Percentiles rank a stretch among this genome's conserved stretches.
Evolutionary conservation across 768 basidiomycete species (phyloP).

Genomic region (Auricularia sp.): DNA sequence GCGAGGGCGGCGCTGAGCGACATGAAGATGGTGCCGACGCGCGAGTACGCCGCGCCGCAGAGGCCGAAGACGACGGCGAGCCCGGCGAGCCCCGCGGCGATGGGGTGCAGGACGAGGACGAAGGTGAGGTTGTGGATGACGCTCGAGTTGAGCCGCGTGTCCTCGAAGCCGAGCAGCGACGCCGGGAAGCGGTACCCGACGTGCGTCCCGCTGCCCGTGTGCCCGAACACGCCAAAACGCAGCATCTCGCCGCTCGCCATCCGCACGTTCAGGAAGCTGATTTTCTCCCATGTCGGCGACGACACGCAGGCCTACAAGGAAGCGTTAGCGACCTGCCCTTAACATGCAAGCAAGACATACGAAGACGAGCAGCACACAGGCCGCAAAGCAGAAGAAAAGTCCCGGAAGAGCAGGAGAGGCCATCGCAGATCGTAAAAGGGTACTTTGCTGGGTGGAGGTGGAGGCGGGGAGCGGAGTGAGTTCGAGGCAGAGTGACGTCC

Average conservation of each 20-base stretch:
- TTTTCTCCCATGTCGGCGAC: constrained; percentile 58
- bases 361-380: constrained; percentile 57
- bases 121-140: constrained; percentile 62
- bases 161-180: constrained; percentile 22
- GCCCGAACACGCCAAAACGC: constrained; percentile 71
- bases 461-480: too few species aligned
- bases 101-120: constrained; percentile 68
- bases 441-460: too few species aligned
- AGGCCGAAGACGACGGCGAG: constrained; percentile 59
- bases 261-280: constrained; percentile 56
- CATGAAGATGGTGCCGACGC: constrained; percentile 71
- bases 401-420: constrained; percentile 53
- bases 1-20: constrained; percentile 56
- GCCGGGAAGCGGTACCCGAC: constrained; percentile 51
- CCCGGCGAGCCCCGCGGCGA: constrained; percentile 59
- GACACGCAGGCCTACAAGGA: constrained; percentile 38
- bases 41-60: constrained; percentile 52
- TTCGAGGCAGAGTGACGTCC: too few species aligned
- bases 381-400: constrained; percentile 60
- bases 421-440: constrained; percentile 20
- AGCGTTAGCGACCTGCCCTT: constrained; percentile 29
- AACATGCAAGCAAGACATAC: constrained; percentile 30
- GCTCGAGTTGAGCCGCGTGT: constrained; percentile 35
- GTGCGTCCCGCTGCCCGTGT: constrained; percentile 41
- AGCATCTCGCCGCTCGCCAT: constrained; percentile 22